These are phyloP conservation scores for Solanum gandarillasii DNA, from an alignment of 257 asterid species.

Conservation along the genomic window DNA sequence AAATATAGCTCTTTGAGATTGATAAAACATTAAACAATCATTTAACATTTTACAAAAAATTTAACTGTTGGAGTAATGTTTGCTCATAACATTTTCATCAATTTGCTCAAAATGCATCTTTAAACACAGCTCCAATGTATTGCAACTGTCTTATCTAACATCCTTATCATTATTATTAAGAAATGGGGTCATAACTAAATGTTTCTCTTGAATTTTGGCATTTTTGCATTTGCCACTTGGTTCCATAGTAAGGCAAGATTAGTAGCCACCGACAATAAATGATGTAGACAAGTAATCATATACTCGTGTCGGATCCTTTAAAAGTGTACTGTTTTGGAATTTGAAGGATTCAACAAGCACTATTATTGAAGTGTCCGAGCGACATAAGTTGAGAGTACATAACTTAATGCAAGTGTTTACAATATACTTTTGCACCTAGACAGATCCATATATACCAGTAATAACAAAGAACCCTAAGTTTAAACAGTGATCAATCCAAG, in stretches of 20 bases:
- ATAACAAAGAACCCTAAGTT: background rate
- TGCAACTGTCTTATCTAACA: background rate
- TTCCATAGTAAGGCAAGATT: background rate
- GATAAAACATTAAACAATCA: background rate
- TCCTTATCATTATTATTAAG: background rate
- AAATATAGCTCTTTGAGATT: background rate
- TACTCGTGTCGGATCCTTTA: background rate
- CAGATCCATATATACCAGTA: background rate
- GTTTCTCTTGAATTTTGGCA: background rate
- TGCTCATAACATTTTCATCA: background rate
- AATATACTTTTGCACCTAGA: background rate
- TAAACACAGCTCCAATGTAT: background rate
- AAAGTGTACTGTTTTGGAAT: background rate
- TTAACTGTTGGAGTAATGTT: background rate
- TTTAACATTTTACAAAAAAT: background rate
- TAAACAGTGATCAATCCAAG: background rate
- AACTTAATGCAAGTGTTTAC: background rate
- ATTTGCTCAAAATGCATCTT: background rate
- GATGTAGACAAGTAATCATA: background rate
- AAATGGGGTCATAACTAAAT: background rate
- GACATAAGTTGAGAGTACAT: background rate
- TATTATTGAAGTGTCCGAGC: background rate
- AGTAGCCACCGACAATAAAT: background rate
- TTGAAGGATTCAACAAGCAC: background rate
- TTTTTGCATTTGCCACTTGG: background rate